These are phyloP conservation scores for Arabidopsis hybrid DNA, from an alignment of 441 rosid species.

Conservation along the genomic window DNA sequence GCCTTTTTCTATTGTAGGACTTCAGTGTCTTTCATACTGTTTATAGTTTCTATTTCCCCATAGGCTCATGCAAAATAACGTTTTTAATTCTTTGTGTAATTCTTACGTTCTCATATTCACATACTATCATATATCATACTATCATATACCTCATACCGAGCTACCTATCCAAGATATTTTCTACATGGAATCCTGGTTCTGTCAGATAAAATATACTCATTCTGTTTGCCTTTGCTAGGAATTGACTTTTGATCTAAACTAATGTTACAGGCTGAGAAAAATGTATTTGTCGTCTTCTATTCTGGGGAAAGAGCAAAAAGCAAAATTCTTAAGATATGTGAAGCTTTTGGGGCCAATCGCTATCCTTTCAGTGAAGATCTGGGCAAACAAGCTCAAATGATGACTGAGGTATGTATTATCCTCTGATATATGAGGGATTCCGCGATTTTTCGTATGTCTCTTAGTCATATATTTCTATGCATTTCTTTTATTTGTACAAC, in stretches of 20 bases:
- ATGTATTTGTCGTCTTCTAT: constrained; percentile 78
- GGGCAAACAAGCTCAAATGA: constrained; percentile 70
- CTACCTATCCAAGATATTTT: constrained; percentile 1
- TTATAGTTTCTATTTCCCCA: neutral
- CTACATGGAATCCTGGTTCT: constrained; percentile 16
- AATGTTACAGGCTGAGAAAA: constrained; percentile 80
- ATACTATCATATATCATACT: constrained; percentile 16
- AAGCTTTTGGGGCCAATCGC: constrained; percentile 95
- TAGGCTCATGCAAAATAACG: neutral
- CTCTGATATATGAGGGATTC: constrained; percentile 12
- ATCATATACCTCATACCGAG: neutral
- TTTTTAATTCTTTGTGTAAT: neutral
- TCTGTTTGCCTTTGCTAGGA: constrained; percentile 32
- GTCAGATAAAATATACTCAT: constrained; percentile 9
- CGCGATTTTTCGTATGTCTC: constrained; percentile 24
- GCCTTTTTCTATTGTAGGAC: constrained; percentile 1
- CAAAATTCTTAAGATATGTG: constrained; percentile 89
- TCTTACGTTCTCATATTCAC: neutral
- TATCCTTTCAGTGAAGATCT: constrained; percentile 82
- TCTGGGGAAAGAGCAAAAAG: constrained; percentile 89
- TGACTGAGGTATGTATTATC: constrained; percentile 60
- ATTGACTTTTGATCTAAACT: constrained; percentile 43
- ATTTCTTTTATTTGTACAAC: constrained; percentile 15
- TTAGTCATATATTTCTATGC: constrained; percentile 16
- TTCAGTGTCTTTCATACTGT: constrained; percentile 18